Evolutionary conservation across 345 rosid species (phyloP).

Genomic region (Dimocarpus longan): DNA sequence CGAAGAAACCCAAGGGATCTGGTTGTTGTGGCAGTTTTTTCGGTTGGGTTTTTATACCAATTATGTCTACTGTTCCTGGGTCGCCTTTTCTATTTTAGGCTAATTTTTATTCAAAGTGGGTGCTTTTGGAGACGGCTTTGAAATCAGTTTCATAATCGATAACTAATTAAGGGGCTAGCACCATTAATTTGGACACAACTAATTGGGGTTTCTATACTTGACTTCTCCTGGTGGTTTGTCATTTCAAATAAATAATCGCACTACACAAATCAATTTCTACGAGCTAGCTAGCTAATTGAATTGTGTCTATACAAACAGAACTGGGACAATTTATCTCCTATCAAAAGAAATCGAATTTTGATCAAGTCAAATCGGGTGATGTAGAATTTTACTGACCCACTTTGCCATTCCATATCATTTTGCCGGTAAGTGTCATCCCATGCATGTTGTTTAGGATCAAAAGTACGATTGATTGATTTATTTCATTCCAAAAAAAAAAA

Average conservation of each 20-base stretch:
- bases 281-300: background rate
- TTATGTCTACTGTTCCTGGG: background rate
- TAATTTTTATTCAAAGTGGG: background rate
- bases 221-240: background rate
- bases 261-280: background rate
- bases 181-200: background rate
- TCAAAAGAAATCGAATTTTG: background rate
- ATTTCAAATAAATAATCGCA: background rate
- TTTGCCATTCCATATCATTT: background rate
- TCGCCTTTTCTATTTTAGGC: slow-evolving; percentile 28
- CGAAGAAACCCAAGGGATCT: slow-evolving; percentile 15
- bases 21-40: slow-evolving; percentile 49
- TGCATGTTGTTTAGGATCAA: background rate
- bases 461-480: background rate
- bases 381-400: background rate
- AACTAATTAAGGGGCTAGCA: background rate
- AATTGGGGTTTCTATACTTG: background rate
- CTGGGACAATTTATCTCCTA: background rate
- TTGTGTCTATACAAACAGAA: too few species aligned
- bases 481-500: too few species aligned
- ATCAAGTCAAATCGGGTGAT: too few species aligned
- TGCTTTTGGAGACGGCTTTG: background rate
- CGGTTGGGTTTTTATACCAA: slow-evolving; percentile 31
- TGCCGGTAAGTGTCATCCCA: background rate
- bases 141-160: background rate